Base-by-base conservation (phyloP, 768 basidiomycete genomes). In the Tricholoma sp. region DNA sequence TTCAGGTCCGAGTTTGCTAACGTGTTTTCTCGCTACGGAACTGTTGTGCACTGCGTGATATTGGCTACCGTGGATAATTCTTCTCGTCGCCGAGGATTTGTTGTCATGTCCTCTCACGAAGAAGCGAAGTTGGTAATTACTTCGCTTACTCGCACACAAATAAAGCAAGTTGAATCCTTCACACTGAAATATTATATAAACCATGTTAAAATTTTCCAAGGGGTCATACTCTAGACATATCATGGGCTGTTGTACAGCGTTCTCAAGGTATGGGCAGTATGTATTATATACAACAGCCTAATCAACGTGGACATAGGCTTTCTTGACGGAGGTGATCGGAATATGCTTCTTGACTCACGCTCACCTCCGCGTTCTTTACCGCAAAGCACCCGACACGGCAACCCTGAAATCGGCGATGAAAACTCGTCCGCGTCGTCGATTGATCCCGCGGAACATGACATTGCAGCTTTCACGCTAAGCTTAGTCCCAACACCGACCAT, bases 181-280 rank as follows among this genome's bases (percentile, higher is more conserved):
- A 31, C 29, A n/a, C 24, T 24, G 24, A 7, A 32, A 8, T 9
- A 32, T 24, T 49, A 10, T n/a, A 8, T 32, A 32, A 49, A 2
- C 31, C 12, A 12, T 3, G 12, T 47, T 57, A 45, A 60, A 34
- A 48, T 50, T 11, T 41, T 37, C 33, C 11, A 50, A 91, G 87
- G 65, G 88, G 89, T 6, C 85, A 91, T 63, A 76, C 79, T 17
- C 81, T 92, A 47, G 89, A 92, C 65, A 81, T 92, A 52, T 91
- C 89, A 6, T 92, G 89, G 89, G 90, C 89, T 15, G 89, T 92
- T 20, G 89, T 92, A 36, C 89, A 92, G 61, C 88, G 89, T 45
- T 92, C 89, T 59, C 84, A 87, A 78, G 89, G 89, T 88, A 33
- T 17, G 56, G n/a, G 60, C 36, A 39, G 9, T 48, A 2, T 48